Conservation (phyloP, 2,329 filamentous ascomycete genomes). For the Onygenales sp. region DNA sequence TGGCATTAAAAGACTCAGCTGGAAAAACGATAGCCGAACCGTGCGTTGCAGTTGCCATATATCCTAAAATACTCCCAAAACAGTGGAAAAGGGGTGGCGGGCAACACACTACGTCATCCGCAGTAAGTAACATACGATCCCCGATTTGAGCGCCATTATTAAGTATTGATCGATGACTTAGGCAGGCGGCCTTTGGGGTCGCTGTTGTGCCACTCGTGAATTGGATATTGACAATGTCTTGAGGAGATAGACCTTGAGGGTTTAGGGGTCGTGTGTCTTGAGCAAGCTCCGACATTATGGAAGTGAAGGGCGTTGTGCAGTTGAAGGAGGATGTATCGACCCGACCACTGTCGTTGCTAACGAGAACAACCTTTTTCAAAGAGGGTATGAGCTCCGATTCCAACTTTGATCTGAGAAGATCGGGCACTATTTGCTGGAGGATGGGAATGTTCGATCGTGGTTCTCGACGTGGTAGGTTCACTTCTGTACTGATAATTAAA, state of each 20-base stretch:
- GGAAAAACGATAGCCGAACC: conserved; percentile 76
- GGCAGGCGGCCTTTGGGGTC: conserved; percentile 80
- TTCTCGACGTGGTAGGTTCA: conserved; percentile 61
- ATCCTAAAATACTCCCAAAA: conserved; percentile 86
- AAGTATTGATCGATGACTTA: conserved; percentile 75
- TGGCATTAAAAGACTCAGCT: conserved; percentile 74
- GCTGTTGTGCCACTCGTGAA: conserved; percentile 96
- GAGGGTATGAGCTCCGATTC: conserved; percentile 55
- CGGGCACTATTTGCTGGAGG: conserved; percentile 44
- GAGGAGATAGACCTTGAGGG: conserved; percentile 40
- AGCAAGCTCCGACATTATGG: conserved; percentile 35
- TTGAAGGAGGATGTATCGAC: conserved; percentile 36
- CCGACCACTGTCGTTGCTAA: conserved; percentile 63
- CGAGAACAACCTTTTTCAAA: conserved; percentile 60
- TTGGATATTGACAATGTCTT: conserved; percentile 86
- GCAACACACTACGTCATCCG: conserved; percentile 59
- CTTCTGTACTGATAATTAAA: conserved; percentile 78
- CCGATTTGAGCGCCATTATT: conserved; percentile 88
- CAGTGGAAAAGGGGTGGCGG: conserved; percentile 56
- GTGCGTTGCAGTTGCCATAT: conserved; percentile 86
- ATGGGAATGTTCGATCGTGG: conserved; percentile 52
- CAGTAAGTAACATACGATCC: conserved; percentile 68
- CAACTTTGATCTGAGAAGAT: conserved; percentile 35
- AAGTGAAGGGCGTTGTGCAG: conserved; percentile 39
- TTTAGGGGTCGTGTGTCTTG: conserved; percentile 33